phyloP scores from a whole-genome alignment of 345 rosid species.

The Eucalyptus sideroxylon region DNA sequence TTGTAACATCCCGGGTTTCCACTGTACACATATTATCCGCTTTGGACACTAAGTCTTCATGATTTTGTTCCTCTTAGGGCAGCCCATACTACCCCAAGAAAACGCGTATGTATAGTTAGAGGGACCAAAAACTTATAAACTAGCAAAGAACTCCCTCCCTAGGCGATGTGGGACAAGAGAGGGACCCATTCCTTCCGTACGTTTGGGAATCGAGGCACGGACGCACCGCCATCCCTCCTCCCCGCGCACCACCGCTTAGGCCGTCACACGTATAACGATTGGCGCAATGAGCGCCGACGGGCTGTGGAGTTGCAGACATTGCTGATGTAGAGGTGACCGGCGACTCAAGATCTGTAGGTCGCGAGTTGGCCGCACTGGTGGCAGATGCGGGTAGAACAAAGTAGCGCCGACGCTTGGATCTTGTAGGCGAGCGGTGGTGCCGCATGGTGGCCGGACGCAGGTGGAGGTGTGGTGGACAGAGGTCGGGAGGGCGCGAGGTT shows the following conservation, averaged over 20 bases:
- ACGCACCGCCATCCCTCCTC: no score
- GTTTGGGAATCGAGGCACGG: fast-evolving
- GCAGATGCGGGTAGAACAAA: fast-evolving
- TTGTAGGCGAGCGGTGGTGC: no score
- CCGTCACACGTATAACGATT: fast-evolving
- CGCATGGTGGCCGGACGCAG: fast-evolving
- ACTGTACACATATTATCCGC: no score
- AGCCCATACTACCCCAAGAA: no score
- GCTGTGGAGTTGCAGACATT: no score
- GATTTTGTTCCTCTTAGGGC: fast-evolving
- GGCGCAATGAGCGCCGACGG: fast-evolving
- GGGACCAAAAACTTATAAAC: no score
- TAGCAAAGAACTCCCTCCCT: no score
- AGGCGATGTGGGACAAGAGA: no score
- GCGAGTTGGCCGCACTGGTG: fast-evolving
- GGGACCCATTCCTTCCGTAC: no score
- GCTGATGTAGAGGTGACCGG: fast-evolving
- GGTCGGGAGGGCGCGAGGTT: fast-evolving
- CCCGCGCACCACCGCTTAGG: fast-evolving
- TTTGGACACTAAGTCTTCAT: no score
- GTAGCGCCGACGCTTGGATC: fast-evolving
- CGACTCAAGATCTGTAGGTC: fast-evolving
- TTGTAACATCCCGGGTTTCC: no score
- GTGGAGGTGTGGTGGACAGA: fast-evolving
- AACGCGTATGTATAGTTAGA: no score